Evolutionary conservation across 768 basidiomycete genomes (phyloP), one percentile per base, ranked within the genome.

Genomic region (Collybia mongolica): DNA sequence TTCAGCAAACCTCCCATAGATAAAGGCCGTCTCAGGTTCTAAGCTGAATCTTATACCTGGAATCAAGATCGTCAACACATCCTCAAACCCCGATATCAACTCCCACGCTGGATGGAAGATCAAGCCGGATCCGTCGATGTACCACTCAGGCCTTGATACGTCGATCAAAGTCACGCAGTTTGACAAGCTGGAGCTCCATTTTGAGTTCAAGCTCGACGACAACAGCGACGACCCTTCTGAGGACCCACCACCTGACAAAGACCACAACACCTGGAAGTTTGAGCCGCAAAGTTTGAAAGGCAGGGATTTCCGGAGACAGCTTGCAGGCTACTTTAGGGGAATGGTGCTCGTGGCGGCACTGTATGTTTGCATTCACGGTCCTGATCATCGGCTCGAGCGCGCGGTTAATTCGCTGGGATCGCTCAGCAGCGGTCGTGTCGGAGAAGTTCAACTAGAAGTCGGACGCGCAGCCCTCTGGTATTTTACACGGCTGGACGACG

Each of bases 401-500:
- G 7, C 64, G 69, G 3, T 49, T 72, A 35, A 55, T 73, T 19
- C 60, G 63, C 5, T 59, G 53, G 53, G 72, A 73, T 46, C 61
- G 70, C 2, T 53, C 66, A 2, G 72, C 67, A 5, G 57, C 53
- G 0, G 55, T 72, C 11, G 66, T 69, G 4, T 56, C 69, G 0
- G 48, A 52, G 20, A n/a, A 45, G 0, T 68, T 72, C 57, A 49
- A 64, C 41, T 60, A 61, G 23, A 40, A 46, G 6, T 6, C 52
- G 4, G 12, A 64, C 0, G 55, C 58, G 11, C 5, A 53, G 9
- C 20, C 49, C 0, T 72, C 6, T 65, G 61, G 60, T 60, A 61
- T 3, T 70, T 67, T 46, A 40, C 55, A 8, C 48, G 56, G 15
- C 40, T 58, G 1, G 53, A 51, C 0, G 24, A 39, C 15, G 29